Evolutionary conservation across 176 grass and related monocot genomes (phyloP).

Genomic region (Triticum dicoccoides): DNA sequence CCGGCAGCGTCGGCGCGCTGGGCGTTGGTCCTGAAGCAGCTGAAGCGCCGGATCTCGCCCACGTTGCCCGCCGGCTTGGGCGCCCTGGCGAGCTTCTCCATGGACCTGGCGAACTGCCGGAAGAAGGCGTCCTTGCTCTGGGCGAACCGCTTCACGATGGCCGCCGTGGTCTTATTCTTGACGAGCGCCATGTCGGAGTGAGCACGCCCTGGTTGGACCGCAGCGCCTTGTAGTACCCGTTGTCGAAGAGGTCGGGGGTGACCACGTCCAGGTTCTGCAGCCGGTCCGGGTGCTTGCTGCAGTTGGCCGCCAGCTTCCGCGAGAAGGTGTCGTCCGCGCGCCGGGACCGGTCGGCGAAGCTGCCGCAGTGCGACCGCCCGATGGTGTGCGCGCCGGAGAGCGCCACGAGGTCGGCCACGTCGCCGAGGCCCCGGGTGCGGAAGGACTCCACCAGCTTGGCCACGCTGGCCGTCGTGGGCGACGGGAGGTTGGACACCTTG

Average conservation of each 20-base stretch:
- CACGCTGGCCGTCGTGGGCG: neutral
- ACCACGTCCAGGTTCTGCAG: conserved; percentile 13
- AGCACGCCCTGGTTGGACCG: conserved; percentile 15
- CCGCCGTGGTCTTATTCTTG: neutral
- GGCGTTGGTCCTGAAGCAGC: conserved; percentile 16
- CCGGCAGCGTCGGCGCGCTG: neutral
- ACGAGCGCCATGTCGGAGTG: conserved; percentile 41
- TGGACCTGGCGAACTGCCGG: conserved; percentile 9
- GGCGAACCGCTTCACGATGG: neutral
- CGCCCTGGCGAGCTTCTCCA: conserved; percentile 19
- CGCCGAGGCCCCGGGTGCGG: neutral
- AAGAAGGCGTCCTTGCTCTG: conserved; percentile 30
- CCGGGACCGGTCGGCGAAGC: conserved; percentile 16
- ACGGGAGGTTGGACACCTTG: neutral
- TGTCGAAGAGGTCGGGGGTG: conserved; percentile 29
- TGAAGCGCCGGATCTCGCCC: conserved; percentile 30
- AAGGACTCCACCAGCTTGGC: neutral
- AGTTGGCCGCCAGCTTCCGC: conserved; percentile 14
- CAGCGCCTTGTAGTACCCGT: conserved; percentile 31
- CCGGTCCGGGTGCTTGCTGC: neutral
- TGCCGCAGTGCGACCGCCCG: conserved; percentile 49
- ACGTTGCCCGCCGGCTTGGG: neutral
- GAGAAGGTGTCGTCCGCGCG: conserved; percentile 39
- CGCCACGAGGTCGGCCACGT: conserved; percentile 37
- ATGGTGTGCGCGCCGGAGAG: conserved; percentile 85